Evolutionary conservation across 2,329 filamentous ascomycete species (phyloP).

Genomic region (Claviceps humidiphila): DNA sequence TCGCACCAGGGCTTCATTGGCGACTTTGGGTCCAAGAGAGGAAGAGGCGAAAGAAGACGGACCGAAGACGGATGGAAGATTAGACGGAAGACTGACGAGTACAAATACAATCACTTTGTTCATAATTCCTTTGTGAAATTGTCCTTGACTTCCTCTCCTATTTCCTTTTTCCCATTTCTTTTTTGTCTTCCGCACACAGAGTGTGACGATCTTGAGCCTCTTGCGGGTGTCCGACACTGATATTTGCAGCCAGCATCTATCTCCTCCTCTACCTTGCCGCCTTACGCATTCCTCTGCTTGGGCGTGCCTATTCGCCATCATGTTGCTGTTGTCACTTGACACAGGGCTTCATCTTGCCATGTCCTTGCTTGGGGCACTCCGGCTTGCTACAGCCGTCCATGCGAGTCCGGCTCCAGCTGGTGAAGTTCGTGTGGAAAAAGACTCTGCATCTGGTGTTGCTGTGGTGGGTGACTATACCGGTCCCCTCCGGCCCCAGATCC

Average conservation of each 20-base stretch:
- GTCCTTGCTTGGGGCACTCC: neutral
- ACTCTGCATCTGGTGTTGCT: slow-evolving; percentile 12
- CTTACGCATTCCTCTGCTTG: neutral
- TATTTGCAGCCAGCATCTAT: too few relatives aligned
- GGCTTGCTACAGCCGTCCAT: neutral
- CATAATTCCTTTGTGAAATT: neutral
- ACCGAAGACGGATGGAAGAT: neutral
- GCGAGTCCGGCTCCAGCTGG: neutral
- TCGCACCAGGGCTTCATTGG: neutral
- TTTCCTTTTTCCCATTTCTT: neutral
- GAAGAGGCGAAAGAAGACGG: neutral
- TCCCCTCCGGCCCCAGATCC: slow-evolving; percentile 10
- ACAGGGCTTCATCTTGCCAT: neutral
- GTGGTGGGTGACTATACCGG: slow-evolving; percentile 10
- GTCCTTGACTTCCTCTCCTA: neutral
- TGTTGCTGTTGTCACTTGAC: neutral
- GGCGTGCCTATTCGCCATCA: neutral
- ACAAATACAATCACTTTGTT: neutral
- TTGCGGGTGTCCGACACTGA: too few relatives aligned
- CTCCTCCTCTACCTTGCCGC: too few relatives aligned
- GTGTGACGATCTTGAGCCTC: too few relatives aligned
- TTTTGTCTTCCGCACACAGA: neutral
- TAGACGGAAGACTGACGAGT: neutral
- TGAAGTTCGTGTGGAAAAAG: neutral
- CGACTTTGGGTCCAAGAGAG: neutral